Conservation (phyloP, 768 basidiomycete species). For the Agrocybe chaxingu region DNA sequence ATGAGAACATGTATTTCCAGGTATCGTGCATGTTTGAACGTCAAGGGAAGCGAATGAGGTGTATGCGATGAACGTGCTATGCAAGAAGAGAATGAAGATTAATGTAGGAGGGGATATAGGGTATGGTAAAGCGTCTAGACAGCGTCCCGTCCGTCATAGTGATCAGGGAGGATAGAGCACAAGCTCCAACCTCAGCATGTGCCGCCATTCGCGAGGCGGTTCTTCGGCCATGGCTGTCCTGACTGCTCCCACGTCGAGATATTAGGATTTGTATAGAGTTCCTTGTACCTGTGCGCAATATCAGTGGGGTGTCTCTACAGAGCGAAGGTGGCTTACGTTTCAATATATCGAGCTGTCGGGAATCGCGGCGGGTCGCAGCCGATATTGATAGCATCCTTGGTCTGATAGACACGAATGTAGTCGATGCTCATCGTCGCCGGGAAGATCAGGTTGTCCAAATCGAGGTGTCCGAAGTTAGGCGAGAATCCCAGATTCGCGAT, state of each 20-base stretch:
- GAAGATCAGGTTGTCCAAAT: constrained; percentile 61
- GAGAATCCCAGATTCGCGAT: constrained; percentile 81
- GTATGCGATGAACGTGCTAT: no score
- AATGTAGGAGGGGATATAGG: no score
- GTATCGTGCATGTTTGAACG: no score
- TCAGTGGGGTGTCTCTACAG: neutral
- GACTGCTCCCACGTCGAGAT: constrained; percentile 62
- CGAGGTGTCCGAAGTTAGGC: constrained; percentile 60
- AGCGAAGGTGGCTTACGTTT: constrained; percentile 24
- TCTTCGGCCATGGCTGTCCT: constrained; percentile 64
- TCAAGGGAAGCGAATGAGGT: no score
- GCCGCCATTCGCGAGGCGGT: constrained; percentile 17
- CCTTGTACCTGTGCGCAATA: constrained; percentile 30
- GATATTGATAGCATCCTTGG: constrained; percentile 57
- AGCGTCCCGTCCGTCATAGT: no score
- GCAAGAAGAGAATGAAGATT: no score
- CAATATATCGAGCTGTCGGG: constrained; percentile 77
- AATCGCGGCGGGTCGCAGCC: constrained; percentile 74
- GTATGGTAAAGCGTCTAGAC: no score
- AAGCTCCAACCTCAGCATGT: neutral
- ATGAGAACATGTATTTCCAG: no score
- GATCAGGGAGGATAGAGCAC: no score
- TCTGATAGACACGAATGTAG: constrained; percentile 86
- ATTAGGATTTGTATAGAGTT: constrained; percentile 73
- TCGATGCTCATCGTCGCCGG: constrained; percentile 72